Evolutionary conservation across 176 grass and related monocot species (phyloP).

Genomic region (Bromus sterilis): DNA sequence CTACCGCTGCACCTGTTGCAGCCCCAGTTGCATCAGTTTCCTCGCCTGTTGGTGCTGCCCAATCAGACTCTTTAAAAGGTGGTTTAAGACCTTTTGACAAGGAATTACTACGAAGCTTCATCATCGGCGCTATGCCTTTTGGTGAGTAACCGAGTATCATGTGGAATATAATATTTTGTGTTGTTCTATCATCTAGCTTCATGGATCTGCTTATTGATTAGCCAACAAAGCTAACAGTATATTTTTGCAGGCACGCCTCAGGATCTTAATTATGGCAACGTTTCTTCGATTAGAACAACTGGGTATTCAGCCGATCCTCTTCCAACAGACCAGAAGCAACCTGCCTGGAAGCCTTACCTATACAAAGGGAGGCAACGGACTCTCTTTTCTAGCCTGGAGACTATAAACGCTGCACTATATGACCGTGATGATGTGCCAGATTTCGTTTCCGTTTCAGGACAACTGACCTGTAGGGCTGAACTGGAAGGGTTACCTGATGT

Average conservation of each 20-base stretch:
- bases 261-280: constrained; percentile 77
- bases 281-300: constrained; percentile 60
- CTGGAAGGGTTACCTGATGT: constrained; percentile 96
- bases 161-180: neutral
- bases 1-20: constrained; percentile 59
- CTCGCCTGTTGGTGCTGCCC: constrained; percentile 40
- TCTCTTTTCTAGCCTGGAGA: constrained; percentile 66
- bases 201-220: constrained; percentile 1
- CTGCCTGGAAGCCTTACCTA: constrained; percentile 90
- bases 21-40: constrained; percentile 43
- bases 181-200: constrained; percentile 16
- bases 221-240: constrained; percentile 18
- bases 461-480: constrained; percentile 89
- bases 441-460: constrained; percentile 80
- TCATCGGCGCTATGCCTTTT: constrained; percentile 89
- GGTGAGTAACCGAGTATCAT: constrained; percentile 65
- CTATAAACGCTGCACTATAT: constrained; percentile 76
- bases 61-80: constrained; percentile 60
- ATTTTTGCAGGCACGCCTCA: constrained; percentile 65
- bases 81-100: constrained; percentile 73
- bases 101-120: constrained; percentile 66
- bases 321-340: constrained; percentile 72
- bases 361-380: constrained; percentile 85
- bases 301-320: constrained; percentile 68
- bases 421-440: constrained; percentile 96